These are phyloP conservation scores for Biscogniauxia mediterranea DNA, from an alignment of 2,329 filamentous ascomycete genomes.

Conservation along the genomic window DNA sequence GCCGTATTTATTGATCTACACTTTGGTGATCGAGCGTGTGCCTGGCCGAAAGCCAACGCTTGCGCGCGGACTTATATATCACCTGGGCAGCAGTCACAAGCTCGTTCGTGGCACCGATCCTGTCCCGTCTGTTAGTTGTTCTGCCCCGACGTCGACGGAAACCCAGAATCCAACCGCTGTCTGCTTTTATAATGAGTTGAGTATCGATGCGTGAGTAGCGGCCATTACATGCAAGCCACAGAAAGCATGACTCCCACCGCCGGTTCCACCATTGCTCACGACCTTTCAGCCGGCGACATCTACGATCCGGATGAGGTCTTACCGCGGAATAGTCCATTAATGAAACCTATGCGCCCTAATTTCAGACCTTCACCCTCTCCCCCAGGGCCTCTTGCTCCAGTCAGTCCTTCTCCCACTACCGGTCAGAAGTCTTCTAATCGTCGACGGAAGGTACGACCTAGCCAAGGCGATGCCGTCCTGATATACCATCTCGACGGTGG, in stretches of 20 bases:
- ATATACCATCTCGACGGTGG: conserved; percentile 62
- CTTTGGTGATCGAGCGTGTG: not conserved
- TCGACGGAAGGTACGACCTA: conserved; percentile 53
- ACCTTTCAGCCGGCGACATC: conserved; percentile 34
- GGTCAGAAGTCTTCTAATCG: conserved; percentile 50
- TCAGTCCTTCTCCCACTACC: conserved; percentile 41
- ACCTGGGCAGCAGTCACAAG: conserved; percentile 3
- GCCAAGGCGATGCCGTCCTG: conserved; percentile 65
- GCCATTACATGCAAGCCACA: conserved; percentile 27
- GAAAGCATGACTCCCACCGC: conserved; percentile 35
- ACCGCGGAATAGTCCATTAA: conserved; percentile 40
- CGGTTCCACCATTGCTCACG: conserved; percentile 30
- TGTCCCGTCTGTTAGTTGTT: not conserved
- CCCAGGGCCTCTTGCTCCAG: conserved; percentile 43
- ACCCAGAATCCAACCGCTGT: not conserved
- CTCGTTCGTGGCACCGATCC: conserved; percentile 4
- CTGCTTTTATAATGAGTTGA: conserved; percentile 28
- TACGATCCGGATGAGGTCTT: conserved; percentile 50
- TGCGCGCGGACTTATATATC: conserved; percentile 1
- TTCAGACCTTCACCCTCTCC: conserved; percentile 52
- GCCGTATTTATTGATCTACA: not conserved
- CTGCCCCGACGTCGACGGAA: not conserved
- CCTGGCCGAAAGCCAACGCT: not conserved
- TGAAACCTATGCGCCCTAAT: conserved; percentile 42
- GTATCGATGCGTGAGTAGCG: conserved; percentile 34